Evolutionary conservation across 352 stramenopile species (phyloP), one percentile per base, ranked within the genome.

Genomic region (Phytophthora boehmeriae): DNA sequence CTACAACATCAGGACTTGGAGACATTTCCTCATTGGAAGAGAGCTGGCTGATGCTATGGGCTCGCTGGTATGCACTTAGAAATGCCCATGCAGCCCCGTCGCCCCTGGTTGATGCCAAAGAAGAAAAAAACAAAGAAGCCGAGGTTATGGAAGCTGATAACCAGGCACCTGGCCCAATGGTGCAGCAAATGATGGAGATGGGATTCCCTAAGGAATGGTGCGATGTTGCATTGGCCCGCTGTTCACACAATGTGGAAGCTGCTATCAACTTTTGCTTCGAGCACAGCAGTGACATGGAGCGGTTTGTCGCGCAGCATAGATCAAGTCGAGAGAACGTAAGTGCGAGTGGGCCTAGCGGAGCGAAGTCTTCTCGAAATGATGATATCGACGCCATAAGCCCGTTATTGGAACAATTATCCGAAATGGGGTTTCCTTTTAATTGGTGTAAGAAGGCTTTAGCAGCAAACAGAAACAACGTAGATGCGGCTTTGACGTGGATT

Each of bases 131-230:
- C 17, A 75, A 78, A 19, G 39, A 50, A 50, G 59, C 13, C 14
- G 60, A 80, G 22, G 34, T 32, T 28, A 48, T 60, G n/a, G 63
- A 68, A 50, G 44, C 66, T 9, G 65, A 76, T 13, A 74, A 69
- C 13, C 23, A 53, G 14, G 62, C 72, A 11, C 72, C 79, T 3
- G 86, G 82, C 13, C 78, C 84, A 27, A 89, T 95, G 74, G 84
- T 93, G 13, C 88, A 95, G 59, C 88, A 96, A 64, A 97, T 97
- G 90, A 96, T 97, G 89, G 90, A 97, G 50, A 97, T 97, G 88
- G 90, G 90, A 23, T 97, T 97, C 48, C 88, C 90, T 9, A 93
- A 94, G 53, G 89, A 97, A 54, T 97, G 89, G 90, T 97, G 90
- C 65, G 88, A 97, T 56, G 86, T 96, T 23, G 89, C 90, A 28